A percentile compares a stretch with the other conserved stretches of the same genome.
phyloP scores from a whole-genome alignment of 352 stramenopile genomes.

The Elongisporangium anandrum region DNA sequence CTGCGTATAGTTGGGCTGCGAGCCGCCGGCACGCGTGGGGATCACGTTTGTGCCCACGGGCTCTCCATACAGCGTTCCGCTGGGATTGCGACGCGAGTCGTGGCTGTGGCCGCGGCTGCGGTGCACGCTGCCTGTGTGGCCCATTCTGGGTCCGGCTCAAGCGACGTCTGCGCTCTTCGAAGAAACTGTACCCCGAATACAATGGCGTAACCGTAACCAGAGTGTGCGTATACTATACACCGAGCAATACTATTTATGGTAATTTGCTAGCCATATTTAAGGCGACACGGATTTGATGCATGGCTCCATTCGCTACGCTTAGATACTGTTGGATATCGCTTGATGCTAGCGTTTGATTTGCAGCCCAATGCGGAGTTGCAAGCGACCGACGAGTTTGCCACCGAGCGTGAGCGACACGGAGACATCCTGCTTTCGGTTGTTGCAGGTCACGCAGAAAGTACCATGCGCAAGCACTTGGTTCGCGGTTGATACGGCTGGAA shows the following conservation, averaged over 20 bases:
- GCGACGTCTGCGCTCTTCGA: neutral
- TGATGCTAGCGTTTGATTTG: slow-evolving; percentile 15
- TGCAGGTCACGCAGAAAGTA: slow-evolving; percentile 59
- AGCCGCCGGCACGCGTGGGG: slow-evolving; percentile 11
- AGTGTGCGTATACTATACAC: neutral
- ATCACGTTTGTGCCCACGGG: slow-evolving; percentile 25
- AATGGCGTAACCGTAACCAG: neutral
- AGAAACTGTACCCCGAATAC: too few relatives aligned
- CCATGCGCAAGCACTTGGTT: slow-evolving; percentile 59
- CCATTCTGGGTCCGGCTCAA: slow-evolving; percentile 28
- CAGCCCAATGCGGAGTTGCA: slow-evolving; percentile 57
- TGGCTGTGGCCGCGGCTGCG: slow-evolving; percentile 11
- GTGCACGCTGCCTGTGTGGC: slow-evolving; percentile 71
- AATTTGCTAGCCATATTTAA: too few relatives aligned
- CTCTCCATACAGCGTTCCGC: slow-evolving; percentile 60
- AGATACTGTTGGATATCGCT: neutral
- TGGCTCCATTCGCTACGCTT: neutral
- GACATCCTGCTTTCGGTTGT: slow-evolving; percentile 39
- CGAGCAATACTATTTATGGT: too few relatives aligned
- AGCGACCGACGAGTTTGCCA: slow-evolving; percentile 47
- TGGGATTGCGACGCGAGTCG: slow-evolving; percentile 18
- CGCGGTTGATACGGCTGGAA: neutral
- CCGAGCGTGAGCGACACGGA: slow-evolving; percentile 60
- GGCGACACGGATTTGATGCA: neutral
- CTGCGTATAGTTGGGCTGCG: slow-evolving; percentile 62